Evolutionary conservation across 2,329 filamentous ascomycete genomes (phyloP).

Genomic region (Fusarium concolor): DNA sequence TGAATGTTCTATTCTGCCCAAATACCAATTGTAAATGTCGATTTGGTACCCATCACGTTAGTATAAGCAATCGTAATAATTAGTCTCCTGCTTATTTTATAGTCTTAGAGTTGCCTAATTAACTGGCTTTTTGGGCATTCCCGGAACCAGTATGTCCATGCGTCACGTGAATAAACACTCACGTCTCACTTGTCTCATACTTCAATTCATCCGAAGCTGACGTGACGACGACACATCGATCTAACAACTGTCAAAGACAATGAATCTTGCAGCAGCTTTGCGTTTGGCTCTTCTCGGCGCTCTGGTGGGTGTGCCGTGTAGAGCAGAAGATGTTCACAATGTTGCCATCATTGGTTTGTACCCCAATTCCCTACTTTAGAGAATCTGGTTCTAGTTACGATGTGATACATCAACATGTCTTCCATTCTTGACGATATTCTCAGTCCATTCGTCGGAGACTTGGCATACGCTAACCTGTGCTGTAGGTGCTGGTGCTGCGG

Average conservation of each 20-base stretch:
- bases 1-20: neutral
- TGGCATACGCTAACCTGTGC: constrained; percentile 19
- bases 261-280: constrained; percentile 30
- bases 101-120: neutral
- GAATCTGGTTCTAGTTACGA: neutral
- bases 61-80: no score
- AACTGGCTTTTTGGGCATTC: neutral
- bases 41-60: no score
- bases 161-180: constrained; percentile 16
- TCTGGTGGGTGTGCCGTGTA: constrained; percentile 23
- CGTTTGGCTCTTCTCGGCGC: constrained; percentile 35
- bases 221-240: neutral
- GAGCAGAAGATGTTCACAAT: constrained; percentile 45
- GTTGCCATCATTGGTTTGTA: constrained; percentile 54
- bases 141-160: neutral
- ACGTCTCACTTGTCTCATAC: neutral
- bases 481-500: constrained; percentile 87
- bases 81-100: neutral
- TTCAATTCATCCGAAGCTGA: neutral
- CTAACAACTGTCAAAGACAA: constrained; percentile 10
- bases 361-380: neutral
- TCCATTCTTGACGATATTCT: neutral
- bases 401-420: neutral
- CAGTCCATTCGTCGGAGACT: neutral
- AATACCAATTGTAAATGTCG: no score